Evolutionary conservation across 441 rosid genomes (phyloP), one percentile per base, ranked within the genome.

Genomic region (Populus hybrid): DNA sequence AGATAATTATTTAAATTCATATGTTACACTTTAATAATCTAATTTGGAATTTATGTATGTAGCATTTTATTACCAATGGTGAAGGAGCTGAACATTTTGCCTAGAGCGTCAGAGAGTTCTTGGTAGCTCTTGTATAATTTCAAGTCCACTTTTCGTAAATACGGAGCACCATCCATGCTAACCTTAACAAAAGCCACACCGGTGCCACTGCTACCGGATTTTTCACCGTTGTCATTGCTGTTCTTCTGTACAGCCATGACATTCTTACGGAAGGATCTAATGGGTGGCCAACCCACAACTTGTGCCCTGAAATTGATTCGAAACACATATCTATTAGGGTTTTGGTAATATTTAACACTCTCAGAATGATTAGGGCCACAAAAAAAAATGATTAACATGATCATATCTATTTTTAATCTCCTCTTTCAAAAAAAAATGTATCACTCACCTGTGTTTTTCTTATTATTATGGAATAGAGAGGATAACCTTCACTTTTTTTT

Each of bases 281-380:
- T 91, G 20, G 99, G 99, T 70, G 99, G 99, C 99, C 99, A 95
- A 64, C 99, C 99, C 82, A 93, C 97, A 42, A 95, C 99, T 80
- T 92, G 99, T 76, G 97, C 87, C 93, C 99, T 95, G 86, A 71
- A 81, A 81, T 77, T 73, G 3, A 36, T 38, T 72, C 7, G 8
- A 26, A 36, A 33, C 31, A 8, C 18, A 74, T 16, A 24, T 12
- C 3, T 64, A 64, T 33, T 29, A 73, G 29, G 21, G 7, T 38
- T 45, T 50, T 12, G 9, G 1, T 40, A 7, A 72, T 38, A 24
- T 42, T 64, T 33, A n/a, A 74, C 12, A 24, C 9, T 35, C 50
- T 59, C 21, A 35, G 64, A 40, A 40, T 40, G 50, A 36, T 36
- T 36, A 36, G 40, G 40, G 2, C 9, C 9, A 6, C 35, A 6